A percentile compares a stretch with the other conserved stretches of the same genome.
phyloP scores from a whole-genome alignment of 345 rosid species.

The Brassica napus region Da-Ae NC_063439.1:5983001-5983500 shows the following conservation, averaged over 20 bases:
- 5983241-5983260: neutral
- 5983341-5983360: no score
- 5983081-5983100: neutral
- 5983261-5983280: no score
- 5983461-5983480: neutral
- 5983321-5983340: neutral
- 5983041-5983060: neutral
- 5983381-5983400: neutral
- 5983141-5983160: neutral
- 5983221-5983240: neutral
- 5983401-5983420: neutral
- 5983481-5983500: neutral
- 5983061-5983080: neutral
- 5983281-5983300: neutral
- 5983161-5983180: neutral
- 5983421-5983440: constrained; percentile 2
- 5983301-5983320: neutral
- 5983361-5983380: neutral
- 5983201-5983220: neutral
- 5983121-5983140: neutral
- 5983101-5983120: neutral
- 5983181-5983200: neutral
- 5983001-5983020: constrained; percentile 33
- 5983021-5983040: neutral
- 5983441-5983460: neutral